Evolutionary conservation across 192 early-diverging fungal species (phyloP), one percentile per base, ranked within the genome.

Genomic region (Coemansia sp.): DNA sequence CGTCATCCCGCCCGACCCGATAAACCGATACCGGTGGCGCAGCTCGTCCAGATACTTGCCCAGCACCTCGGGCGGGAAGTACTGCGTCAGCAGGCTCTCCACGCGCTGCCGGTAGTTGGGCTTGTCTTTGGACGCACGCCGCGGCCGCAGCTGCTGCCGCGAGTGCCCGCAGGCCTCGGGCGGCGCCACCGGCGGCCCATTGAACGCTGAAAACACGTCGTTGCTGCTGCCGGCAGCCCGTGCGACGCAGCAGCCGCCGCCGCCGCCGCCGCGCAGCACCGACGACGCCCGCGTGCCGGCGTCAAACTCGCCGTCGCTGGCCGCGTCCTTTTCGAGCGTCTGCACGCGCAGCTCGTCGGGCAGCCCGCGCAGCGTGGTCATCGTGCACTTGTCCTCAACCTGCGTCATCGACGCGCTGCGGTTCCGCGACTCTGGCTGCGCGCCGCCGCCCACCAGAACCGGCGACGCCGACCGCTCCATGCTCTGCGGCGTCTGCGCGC

Each of bases 21-120:
- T 77, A 35, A 77, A 77, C 10, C 74, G 67, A 28, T 77, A 64
- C 1, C 67, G 67, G 8, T 64, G 74, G 4, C 68, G 67, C 46
- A 77, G 67, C 63, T 77, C 74, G 25, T 77, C 64, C 32, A 77
- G 55, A 30, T 77, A 77, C 59, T 57, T 55, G 17, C 55, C 29
- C 32, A 77, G 74, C 1, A 70, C 43, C 12, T 62, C 60, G 27
- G 59, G 53, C 4, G 67, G 62, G 45, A 66, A 77, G 31, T 77
- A 77, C 56, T 77, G 74, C 5, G 74, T 70, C 30, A 77, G 53
- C 41, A 77, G 57, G 26, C 32, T 61, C 41, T 77, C 74, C 5
- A 62, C 68, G 4, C 60, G 62, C 63, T 77, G 67, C 47, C 67
- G 67, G 32, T 77, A 77, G 59, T 70, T 64, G 61, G 65, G 25